Evolutionary conservation across 116 monocot species (phyloP).

Genomic region (Posidonia oceanica): DNA sequence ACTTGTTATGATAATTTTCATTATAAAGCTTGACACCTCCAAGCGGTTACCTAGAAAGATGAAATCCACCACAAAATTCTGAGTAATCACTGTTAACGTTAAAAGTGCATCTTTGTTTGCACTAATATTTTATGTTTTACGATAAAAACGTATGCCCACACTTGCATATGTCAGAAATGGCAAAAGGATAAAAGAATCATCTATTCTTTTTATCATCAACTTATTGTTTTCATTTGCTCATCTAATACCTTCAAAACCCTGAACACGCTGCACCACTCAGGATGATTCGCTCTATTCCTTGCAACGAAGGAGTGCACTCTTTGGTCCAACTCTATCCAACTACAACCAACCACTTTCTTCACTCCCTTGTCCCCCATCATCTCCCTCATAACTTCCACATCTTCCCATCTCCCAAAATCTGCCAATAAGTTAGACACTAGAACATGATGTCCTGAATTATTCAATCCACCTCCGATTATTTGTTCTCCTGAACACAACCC

Average conservation of each 20-base stretch:
- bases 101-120: no score
- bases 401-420: slow-evolving; percentile 34
- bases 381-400: slow-evolving; percentile 42
- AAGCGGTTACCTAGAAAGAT: no score
- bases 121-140: no score
- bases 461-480: slow-evolving; percentile 17
- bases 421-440: slow-evolving; percentile 50
- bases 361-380: slow-evolving; percentile 17
- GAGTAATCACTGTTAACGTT: no score
- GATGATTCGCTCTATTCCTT: slow-evolving; percentile 27
- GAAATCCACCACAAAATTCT: no score
- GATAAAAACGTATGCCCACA: no score
- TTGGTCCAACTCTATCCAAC: slow-evolving; percentile 20
- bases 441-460: slow-evolving; percentile 44
- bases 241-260: slow-evolving; percentile 22
- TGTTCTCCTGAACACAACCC: slow-evolving; percentile 27
- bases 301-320: slow-evolving; percentile 24
- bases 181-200: no score
- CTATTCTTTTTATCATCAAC: no score
- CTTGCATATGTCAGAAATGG: no score
- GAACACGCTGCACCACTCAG: slow-evolving; percentile 30
- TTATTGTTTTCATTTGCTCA: slow-evolving; percentile 29
- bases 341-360: slow-evolving; percentile 26
- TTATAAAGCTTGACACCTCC: no score
- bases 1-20: no score